Evolutionary conservation across 768 basidiomycete genomes (phyloP).

Genomic region (Pisolithus sp.): DNA sequence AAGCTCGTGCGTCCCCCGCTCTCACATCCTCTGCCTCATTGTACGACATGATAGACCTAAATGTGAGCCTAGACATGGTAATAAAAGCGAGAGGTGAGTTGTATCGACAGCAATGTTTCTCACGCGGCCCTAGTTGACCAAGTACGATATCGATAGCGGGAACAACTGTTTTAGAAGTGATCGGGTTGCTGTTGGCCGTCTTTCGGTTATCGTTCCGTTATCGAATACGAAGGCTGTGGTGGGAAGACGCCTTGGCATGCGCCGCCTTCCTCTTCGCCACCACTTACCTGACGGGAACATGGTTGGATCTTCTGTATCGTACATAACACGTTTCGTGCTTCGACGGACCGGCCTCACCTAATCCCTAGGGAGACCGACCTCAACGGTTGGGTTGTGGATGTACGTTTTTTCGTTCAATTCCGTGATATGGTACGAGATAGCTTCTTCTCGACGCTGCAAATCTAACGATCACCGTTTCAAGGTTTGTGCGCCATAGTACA

Average conservation of each 20-base stretch:
- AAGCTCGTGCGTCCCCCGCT: no score
- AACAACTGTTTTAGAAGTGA: conserved; percentile 4
- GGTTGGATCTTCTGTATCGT: conserved; percentile 7
- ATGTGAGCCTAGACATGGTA: no score
- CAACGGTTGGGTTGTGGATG: conserved; percentile 9
- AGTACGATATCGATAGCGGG: conserved; percentile 1
- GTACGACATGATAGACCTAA: background rate
- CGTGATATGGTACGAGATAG: conserved; percentile 12
- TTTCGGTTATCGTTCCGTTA: conserved; percentile 16
- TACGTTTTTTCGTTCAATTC: conserved; percentile 1
- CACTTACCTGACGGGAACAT: conserved; percentile 8
- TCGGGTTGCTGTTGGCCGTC: conserved; percentile 11
- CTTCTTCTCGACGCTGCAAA: background rate
- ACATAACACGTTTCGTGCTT: background rate
- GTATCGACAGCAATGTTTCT: background rate
- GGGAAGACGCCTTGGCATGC: conserved; percentile 15
- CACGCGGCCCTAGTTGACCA: background rate
- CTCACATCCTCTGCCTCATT: background rate
- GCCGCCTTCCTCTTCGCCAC: conserved; percentile 7
- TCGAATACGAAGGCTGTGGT: conserved; percentile 9
- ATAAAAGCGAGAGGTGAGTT: conserved; percentile 4
- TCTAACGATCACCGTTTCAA: conserved; percentile 3
- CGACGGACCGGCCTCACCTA: no score
- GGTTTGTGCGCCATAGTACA: conserved; percentile 18
- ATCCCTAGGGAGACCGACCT: background rate